phyloP scores from a whole-genome alignment of 345 rosid species.

The Populus simonii region DNA sequence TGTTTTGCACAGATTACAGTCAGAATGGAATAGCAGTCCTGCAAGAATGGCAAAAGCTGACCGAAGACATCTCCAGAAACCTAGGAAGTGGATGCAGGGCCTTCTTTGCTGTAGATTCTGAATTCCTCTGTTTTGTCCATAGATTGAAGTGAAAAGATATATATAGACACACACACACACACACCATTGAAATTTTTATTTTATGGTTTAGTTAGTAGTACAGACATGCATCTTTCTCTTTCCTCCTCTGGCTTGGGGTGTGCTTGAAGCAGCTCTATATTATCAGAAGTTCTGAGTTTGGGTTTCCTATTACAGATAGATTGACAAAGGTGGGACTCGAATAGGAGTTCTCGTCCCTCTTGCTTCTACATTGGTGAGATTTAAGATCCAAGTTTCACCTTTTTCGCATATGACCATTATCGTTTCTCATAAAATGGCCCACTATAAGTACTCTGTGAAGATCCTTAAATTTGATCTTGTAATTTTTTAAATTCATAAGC shows the following conservation, averaged over 20 bases:
- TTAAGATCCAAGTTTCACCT: no score
- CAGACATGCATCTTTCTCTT: constrained; percentile 2
- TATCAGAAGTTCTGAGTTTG: not conserved
- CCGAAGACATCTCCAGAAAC: constrained; percentile 47
- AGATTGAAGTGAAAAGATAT: constrained; percentile 23
- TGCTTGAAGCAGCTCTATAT: not conserved
- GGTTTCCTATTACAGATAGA: no score
- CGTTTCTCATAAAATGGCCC: no score
- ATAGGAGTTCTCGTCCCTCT: not conserved
- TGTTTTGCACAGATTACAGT: constrained; percentile 57
- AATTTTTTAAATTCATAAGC: no score
- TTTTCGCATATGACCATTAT: no score
- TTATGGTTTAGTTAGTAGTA: constrained; percentile 9
- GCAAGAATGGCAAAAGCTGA: constrained; percentile 83
- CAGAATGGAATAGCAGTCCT: constrained; percentile 93
- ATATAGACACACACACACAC: not conserved
- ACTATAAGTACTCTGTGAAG: no score
- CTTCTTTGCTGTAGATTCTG: constrained; percentile 91
- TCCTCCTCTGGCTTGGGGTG: not conserved
- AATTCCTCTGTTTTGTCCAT: constrained; percentile 34
- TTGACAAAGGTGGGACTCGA: not conserved
- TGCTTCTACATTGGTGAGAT: not conserved
- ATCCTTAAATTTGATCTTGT: no score
- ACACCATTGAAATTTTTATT: constrained; percentile 8
- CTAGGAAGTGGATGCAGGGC: constrained; percentile 55